Base-by-base conservation (phyloP, 2,329 filamentous ascomycete genomes). In the Huntiella decipiens region DNA sequence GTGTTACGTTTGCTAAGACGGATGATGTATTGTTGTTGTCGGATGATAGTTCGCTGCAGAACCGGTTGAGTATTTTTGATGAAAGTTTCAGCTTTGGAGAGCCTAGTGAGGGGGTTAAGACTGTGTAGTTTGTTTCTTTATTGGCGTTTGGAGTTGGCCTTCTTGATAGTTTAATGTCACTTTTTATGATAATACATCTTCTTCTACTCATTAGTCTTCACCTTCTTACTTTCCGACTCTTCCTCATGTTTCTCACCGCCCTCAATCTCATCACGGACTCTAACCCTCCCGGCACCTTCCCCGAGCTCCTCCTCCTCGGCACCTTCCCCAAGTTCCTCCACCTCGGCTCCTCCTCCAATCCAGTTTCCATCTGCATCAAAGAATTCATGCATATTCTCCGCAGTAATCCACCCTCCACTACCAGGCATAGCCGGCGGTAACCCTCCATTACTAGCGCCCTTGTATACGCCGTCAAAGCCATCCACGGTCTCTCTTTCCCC, bases 371-470 rank as follows among this genome's bases (percentile, higher is more conserved):
- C 71, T 51, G 72, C 77, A 54, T 91, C 82, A 60, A 91, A 82
- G 56, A 77, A 93, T 53, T 93, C 74, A 52, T 80, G 68, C 58
- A 93, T 78, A 55, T 95, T 96, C 47, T 94, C 88, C 6, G 83
- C 82, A 12, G 88, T 96, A 56, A 96, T 86, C 82, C 82, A 88
- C 0, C 82, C 82, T 0, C 73, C 74, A 43, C 80, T 83, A 1
- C 82, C 81, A 0, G 82, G 79, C 59, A 82, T 73, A 0, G 77
- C 72, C 1, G 75, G 74, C n/a, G 76, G 76, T 17, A 79, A 56
- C 2, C 67, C 70, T 0, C 71, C 71, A 46, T 65, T 61, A 4
- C 54, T 53, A 10, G 61, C 59, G 12, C 70, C 70, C 35, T 60
- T 62, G 44, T 73, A 59, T 4, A 76, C 72, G 8, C 73, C 73